phyloP scores from a whole-genome alignment of 2,329 filamentous ascomycete species.

The Clonostachys byssicola region DNA sequence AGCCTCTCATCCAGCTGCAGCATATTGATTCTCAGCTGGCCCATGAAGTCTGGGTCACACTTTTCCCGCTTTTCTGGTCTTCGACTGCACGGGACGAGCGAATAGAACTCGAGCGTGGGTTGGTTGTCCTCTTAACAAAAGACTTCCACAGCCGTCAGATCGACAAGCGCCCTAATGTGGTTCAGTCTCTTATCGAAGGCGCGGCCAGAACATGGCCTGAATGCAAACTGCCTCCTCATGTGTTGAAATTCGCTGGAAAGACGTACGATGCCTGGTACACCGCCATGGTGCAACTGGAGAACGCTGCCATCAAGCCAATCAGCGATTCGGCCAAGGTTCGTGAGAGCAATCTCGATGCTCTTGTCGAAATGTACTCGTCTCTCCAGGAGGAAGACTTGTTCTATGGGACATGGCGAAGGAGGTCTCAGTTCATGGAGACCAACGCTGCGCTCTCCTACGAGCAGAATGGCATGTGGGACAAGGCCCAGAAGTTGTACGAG shows the following conservation, averaged over 20 bases:
- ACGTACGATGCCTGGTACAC: slow-evolving; percentile 98
- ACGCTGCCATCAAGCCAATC: slow-evolving; percentile 77
- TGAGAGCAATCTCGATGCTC: slow-evolving; percentile 91
- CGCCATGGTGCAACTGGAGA: slow-evolving; percentile 85
- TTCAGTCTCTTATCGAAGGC: slow-evolving; percentile 87
- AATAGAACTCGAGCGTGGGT: slow-evolving; percentile 81
- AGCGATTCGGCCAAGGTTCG: slow-evolving; percentile 79
- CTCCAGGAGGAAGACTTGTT: slow-evolving; percentile 96
- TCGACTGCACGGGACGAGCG: slow-evolving; percentile 84
- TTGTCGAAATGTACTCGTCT: slow-evolving; percentile 88
- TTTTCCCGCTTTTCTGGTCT: slow-evolving; percentile 95
- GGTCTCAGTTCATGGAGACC: slow-evolving; percentile 95
- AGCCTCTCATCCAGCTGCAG: slow-evolving; percentile 87
- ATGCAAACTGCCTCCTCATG: slow-evolving; percentile 91
- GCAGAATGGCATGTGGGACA: slow-evolving; percentile 99
- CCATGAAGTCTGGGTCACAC: slow-evolving; percentile 82
- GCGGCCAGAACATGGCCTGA: slow-evolving; percentile 79
- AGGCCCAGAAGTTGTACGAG: slow-evolving; percentile 95
- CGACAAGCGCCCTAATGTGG: slow-evolving; percentile 91
- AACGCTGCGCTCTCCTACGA: slow-evolving; percentile 97
- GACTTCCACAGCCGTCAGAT: slow-evolving; percentile 94
- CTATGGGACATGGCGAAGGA: slow-evolving; percentile 92
- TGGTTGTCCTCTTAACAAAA: slow-evolving; percentile 87
- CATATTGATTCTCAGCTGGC: slow-evolving; percentile 80
- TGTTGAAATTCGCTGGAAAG: slow-evolving; percentile 90